phyloP scores from a whole-genome alignment of 1,284 basidiomycete species.

The Moesziomyces antarcticus region DNA sequence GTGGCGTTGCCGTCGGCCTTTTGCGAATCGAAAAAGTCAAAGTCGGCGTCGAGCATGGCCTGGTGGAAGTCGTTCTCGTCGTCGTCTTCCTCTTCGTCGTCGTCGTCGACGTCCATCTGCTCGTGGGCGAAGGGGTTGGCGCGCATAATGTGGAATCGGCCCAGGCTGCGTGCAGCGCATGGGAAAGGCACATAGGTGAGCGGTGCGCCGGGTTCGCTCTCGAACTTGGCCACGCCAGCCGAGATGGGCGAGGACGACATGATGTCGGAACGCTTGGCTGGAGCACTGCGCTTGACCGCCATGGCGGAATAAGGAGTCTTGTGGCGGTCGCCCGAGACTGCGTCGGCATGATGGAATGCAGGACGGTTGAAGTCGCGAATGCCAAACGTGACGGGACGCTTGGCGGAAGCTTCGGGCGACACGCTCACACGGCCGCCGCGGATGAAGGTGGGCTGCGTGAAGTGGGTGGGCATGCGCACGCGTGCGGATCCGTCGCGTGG shows the following conservation, averaged over 20 bases:
- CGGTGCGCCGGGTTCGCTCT: constrained; percentile 19
- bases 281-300: too few relatives aligned
- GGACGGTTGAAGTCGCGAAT: constrained; percentile 16
- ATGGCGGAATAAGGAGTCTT: too few relatives aligned
- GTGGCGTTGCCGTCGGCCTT: constrained; percentile 17
- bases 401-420: constrained; percentile 39
- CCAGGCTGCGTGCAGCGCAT: constrained; percentile 9
- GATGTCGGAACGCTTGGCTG: constrained; percentile 14
- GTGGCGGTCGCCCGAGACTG: background rate
- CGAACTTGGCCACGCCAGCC: constrained; percentile 32
- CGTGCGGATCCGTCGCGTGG: constrained; percentile 38
- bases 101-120: constrained; percentile 9
- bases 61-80: constrained; percentile 64
- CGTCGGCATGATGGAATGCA: constrained; percentile 6
- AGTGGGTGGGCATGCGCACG: constrained; percentile 34
- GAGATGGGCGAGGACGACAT: constrained; percentile 40
- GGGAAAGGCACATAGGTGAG: constrained; percentile 31
- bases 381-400: constrained; percentile 29
- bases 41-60: constrained; percentile 62
- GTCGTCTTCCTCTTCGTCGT: constrained; percentile 45
- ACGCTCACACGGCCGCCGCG: constrained; percentile 45
- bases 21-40: constrained; percentile 51
- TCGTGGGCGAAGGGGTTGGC: constrained; percentile 10
- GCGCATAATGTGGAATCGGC: constrained; percentile 18
- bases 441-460: constrained; percentile 49